A percentile compares a stretch with the other conserved stretches of the same genome.
Conservation (phyloP, 2,329 filamentous ascomycete species). For the Aspergillus tubingensis region DNA sequence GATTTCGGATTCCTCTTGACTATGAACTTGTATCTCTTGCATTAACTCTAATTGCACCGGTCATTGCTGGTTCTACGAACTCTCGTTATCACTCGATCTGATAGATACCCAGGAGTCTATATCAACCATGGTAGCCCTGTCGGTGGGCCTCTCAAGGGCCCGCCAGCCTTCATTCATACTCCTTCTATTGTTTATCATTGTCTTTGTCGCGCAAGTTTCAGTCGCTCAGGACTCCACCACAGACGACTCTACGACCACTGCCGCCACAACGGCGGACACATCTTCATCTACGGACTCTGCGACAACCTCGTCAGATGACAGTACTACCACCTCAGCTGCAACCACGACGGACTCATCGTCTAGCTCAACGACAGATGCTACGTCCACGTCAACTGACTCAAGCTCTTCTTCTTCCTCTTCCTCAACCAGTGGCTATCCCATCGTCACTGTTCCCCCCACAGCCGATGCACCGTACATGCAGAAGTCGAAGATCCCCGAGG, state of each 20-base stretch:
- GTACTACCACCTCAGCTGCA: conserved; percentile 16
- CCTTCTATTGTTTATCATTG: conserved; percentile 20
- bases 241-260: background rate
- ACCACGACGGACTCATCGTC: conserved; percentile 26
- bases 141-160: conserved; percentile 17
- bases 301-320: conserved; percentile 24
- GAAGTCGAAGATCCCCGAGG: conserved; percentile 79
- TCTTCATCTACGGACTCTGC: conserved; percentile 20
- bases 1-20: background rate
- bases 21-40: background rate
- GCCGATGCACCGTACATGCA: conserved; percentile 89
- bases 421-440: conserved; percentile 58
- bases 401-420: conserved; percentile 18
- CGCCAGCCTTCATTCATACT: conserved; percentile 19
- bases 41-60: background rate
- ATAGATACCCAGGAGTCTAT: background rate
- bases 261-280: conserved; percentile 14
- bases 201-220: conserved; percentile 21
- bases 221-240: conserved; percentile 16
- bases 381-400: conserved; percentile 27
- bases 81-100: background rate
- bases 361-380: conserved; percentile 28
- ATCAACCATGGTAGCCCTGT: conserved; percentile 17
- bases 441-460: conserved; percentile 78
- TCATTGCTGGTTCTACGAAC: background rate